Conservation (phyloP, 306 rosid genomes). For the Hippophae rhamnoides region DNA sequence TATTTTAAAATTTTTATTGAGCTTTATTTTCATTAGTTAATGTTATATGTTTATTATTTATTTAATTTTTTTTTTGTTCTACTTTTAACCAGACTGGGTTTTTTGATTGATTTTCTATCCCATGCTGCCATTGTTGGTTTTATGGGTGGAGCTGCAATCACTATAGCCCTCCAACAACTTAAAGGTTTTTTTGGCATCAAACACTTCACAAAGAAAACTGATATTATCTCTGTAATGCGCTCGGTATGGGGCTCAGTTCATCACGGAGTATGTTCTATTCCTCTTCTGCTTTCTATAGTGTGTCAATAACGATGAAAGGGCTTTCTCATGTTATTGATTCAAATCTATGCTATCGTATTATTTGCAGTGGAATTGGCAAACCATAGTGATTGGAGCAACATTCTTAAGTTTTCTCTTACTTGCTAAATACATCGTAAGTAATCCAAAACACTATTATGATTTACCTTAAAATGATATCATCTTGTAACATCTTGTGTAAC, state of each 20-base stretch:
- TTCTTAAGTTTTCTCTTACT: constrained; percentile 60
- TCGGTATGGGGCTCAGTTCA: constrained; percentile 55
- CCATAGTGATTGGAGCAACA: constrained; percentile 60
- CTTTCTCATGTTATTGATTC: constrained; percentile 12
- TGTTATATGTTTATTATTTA: neutral
- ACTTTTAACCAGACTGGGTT: constrained; percentile 54
- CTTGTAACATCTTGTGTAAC: constrained; percentile 21
- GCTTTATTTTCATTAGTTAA: neutral
- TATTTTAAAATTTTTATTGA: no score
- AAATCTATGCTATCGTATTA: constrained; percentile 4
- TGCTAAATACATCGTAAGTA: constrained; percentile 68
- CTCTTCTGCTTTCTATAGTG: constrained; percentile 4
- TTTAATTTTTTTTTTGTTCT: neutral
- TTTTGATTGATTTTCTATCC: constrained; percentile 89
- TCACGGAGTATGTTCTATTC: constrained; percentile 55
- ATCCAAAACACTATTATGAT: constrained; percentile 1
- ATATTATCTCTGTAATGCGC: constrained; percentile 57
- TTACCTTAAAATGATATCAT: constrained; percentile 4
- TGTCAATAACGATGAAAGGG: neutral
- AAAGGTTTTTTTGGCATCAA: constrained; percentile 86
- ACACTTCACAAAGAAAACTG: constrained; percentile 59
- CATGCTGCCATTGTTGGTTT: constrained; percentile 98
- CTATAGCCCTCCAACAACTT: constrained; percentile 94
- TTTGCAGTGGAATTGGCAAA: constrained; percentile 97
- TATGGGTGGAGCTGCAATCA: constrained; percentile 99